Evolutionary conservation across 257 asterid species (phyloP), one percentile per base, ranked within the genome.

Genomic region (Solanum acaule): DNA sequence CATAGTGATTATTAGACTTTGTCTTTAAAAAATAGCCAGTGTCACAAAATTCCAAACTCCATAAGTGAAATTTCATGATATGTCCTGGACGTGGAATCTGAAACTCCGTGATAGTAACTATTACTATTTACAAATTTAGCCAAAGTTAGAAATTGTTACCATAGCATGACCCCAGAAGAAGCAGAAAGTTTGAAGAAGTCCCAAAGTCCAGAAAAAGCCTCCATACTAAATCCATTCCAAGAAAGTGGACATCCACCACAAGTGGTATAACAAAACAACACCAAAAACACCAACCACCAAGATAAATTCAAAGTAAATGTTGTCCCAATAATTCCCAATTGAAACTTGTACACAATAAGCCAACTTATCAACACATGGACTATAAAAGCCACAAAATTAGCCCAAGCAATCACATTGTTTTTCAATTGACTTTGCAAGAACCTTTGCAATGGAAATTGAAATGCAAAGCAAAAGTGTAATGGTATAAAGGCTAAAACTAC

Each of bases 151-250:
- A 38, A 20, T 37, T 20, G 29, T 23, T 89, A 96, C 98, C 99
- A 95, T 11, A 96, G 91, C 99, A 96, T 96, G 93, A 96, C 96
- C 1, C 99, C 99, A 23, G 99, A 97, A 33, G 98, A 94, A 37
- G 94, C 92, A 1, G 98, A 97, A 33, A 97, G 95, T 86, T 96
- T 96, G 1, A 93, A 42, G 76, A 97, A 97, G 2, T 92, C 96
- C 98, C 99, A 97, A 40, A 97, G 90, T 1, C 98, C 99, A 27
- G 95, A 70, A 40, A 97, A 94, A 1, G 99, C 98, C 63, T 97
- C 93, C 31, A 49, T 20, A 75, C 96, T 93, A 52, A 96, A 96
- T 3, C 99, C 99, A 1, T 88, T 31, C 99, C 99, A 97, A 2
- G 98, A 90, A 3, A 34, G 90, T 2, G 97, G 95, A 78, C 99